A percentile compares a stretch with the other conserved stretches of the same genome.
phyloP scores from a whole-genome alignment of 2,329 filamentous ascomycete genomes.

The Aschersonia sp. region DNA sequence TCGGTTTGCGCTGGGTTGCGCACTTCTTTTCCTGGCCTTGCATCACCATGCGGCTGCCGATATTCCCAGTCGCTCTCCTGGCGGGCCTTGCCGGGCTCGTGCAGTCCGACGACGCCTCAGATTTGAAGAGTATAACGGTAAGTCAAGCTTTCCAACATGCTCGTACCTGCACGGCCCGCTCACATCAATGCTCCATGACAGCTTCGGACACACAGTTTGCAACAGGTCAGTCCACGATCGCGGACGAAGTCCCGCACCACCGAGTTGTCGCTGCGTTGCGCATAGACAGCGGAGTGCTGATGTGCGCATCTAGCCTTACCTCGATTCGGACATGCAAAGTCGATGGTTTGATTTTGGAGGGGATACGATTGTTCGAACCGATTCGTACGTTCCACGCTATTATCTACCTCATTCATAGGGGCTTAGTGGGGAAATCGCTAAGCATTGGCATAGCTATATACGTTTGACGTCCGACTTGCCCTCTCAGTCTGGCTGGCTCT shows the following conservation, averaged over 20 bases:
- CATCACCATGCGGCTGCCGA: conserved; percentile 28
- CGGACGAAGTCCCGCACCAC: background rate
- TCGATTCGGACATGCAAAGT: conserved; percentile 96
- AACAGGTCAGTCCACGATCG: conserved; percentile 43
- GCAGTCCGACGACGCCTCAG: conserved; percentile 31
- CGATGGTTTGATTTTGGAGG: conserved; percentile 99
- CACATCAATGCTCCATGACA: conserved; percentile 19
- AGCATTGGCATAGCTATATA: conserved; percentile 53
- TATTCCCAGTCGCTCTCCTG: conserved; percentile 31
- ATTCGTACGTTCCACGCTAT: conserved; percentile 36
- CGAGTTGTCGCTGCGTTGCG: background rate
- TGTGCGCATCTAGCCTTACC: conserved; percentile 56
- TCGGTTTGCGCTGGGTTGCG: no score
- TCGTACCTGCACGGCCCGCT: background rate
- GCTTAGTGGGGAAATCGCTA: background rate
- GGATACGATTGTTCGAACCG: conserved; percentile 69
- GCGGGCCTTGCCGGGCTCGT: conserved; percentile 35
- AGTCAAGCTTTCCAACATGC: conserved; percentile 6
- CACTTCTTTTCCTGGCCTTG: no score
- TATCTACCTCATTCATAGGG: background rate
- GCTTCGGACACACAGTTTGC: conserved; percentile 77
- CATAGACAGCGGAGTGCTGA: conserved; percentile 2
- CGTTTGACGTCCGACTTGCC: conserved; percentile 81
- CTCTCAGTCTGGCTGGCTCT: conserved; percentile 86
- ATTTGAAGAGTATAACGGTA: conserved; percentile 38